A percentile compares a stretch with the other conserved stretches of the same genome.
These are phyloP conservation scores for Hypoxylon sp. DNA, from an alignment of 2,329 filamentous ascomycete species.

Conservation along the genomic window DNA sequence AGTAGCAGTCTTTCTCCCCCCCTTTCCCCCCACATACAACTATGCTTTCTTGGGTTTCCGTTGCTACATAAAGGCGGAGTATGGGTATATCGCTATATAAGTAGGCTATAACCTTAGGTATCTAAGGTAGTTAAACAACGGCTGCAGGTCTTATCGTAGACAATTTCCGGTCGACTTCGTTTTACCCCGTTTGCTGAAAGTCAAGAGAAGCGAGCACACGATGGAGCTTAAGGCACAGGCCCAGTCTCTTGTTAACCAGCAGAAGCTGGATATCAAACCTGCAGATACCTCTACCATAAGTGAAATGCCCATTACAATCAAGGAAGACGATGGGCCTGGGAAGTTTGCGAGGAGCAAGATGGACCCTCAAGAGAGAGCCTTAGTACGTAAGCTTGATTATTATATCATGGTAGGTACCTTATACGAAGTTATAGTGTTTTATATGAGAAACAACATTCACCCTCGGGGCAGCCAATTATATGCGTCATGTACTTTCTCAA, in stretches of 20 bases:
- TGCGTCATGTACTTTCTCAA: conserved; percentile 64
- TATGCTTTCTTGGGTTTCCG: conserved; percentile 10
- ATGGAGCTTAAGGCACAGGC: conserved; percentile 12
- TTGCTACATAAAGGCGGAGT: conserved; percentile 23
- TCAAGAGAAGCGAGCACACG: background rate
- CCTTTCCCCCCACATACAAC: background rate
- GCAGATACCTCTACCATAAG: background rate
- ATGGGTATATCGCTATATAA: background rate
- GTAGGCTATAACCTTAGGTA: conserved; percentile 1
- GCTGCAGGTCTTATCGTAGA: background rate
- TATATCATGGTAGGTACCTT: conserved; percentile 58
- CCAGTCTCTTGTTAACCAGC: background rate
- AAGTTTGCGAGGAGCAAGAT: conserved; percentile 50
- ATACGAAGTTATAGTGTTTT: no score
- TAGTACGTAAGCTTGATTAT: conserved; percentile 60
- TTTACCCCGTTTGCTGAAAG: background rate
- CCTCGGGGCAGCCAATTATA: conserved; percentile 52
- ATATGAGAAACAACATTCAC: conserved; percentile 4
- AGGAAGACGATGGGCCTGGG: background rate
- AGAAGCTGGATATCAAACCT: conserved; percentile 5
- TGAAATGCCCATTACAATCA: background rate
- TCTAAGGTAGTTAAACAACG: background rate
- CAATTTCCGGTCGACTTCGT: no score
- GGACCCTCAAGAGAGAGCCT: conserved; percentile 58
- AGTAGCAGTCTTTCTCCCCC: background rate